These are phyloP conservation scores for Castanospermum australe DNA, from an alignment of 306 rosid genomes.

Conservation along the genomic window DNA sequence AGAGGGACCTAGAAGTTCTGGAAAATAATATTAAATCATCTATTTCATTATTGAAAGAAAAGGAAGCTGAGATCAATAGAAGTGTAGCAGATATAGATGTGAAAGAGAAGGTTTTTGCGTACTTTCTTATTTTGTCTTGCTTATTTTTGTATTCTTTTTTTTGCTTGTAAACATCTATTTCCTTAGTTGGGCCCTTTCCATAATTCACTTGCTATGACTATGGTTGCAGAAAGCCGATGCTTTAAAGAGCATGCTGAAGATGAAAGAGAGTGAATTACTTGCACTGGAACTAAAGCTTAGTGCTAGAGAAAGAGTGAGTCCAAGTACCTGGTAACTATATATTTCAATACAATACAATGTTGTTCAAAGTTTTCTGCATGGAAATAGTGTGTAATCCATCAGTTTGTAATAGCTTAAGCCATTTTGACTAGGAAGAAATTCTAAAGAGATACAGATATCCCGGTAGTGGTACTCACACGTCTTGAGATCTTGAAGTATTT, in stretches of 20 bases:
- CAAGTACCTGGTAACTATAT: neutral
- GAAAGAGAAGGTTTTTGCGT: constrained; percentile 63
- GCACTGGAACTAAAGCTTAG: constrained; percentile 60
- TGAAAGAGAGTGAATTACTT: constrained; percentile 58
- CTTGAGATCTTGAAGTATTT: constrained; percentile 7
- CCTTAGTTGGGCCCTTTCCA: neutral
- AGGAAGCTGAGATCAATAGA: constrained; percentile 57
- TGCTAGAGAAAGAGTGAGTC: constrained; percentile 76
- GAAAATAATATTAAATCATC: constrained; percentile 47
- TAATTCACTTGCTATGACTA: constrained; percentile 21
- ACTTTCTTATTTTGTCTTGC: neutral
- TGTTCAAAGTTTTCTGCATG: neutral
- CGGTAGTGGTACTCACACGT: neutral
- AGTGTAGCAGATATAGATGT: constrained; percentile 49
- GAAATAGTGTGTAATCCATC: neutral
- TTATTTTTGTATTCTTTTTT: neutral
- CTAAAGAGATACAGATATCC: neutral
- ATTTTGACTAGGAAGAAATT: neutral
- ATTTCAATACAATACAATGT: neutral
- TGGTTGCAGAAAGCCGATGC: constrained; percentile 60
- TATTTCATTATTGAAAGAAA: constrained; percentile 49
- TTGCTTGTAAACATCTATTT: neutral
- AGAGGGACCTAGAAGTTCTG: constrained; percentile 54
- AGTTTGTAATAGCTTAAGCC: neutral
- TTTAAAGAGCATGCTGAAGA: constrained; percentile 41